Percentiles rank a stretch among this genome's conserved stretches.
Conservation (phyloP, 163 green algal species). For the Scenedesmus sp. region DNA sequence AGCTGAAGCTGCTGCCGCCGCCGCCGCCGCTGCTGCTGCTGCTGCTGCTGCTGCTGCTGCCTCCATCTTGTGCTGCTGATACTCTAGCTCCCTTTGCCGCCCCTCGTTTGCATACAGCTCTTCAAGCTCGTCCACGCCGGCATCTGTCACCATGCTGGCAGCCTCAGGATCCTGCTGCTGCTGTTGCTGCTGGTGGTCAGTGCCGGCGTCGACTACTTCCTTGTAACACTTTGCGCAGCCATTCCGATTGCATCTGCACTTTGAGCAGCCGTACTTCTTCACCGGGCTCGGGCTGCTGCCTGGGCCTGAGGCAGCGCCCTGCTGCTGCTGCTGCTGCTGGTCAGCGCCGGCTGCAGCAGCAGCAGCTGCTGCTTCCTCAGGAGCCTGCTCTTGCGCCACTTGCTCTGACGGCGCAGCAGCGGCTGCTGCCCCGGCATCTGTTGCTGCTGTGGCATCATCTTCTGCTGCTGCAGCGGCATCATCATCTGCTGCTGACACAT, state of each 20-base stretch:
- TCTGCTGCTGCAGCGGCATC: not conserved
- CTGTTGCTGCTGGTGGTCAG: not conserved
- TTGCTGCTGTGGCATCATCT: not conserved
- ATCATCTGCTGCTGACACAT: not conserved
- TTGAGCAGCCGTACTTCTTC: not conserved
- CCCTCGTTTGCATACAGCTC: not conserved
- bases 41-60: not conserved
- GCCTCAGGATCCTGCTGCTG: not conserved
- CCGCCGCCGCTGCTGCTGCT: not conserved
- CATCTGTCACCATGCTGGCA: not conserved
- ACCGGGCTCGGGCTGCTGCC: not conserved
- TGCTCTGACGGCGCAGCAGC: not conserved
- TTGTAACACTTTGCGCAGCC: no score
- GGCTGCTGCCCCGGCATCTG: not conserved
- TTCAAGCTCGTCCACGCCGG: not conserved
- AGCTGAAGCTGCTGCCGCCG: not conserved
- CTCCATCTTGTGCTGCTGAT: not conserved
- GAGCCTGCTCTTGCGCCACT: not conserved
- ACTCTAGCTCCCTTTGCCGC: not conserved
- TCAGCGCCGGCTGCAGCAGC: no score
- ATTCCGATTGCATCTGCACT: not conserved
- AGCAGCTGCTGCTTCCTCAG: not conserved
- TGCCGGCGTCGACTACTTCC: no score
- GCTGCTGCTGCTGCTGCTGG: not conserved
- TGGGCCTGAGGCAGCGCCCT: no score